Percentiles rank a stretch among this genome's conserved stretches.
These are phyloP conservation scores for Pascua sp. DNA, from an alignment of 1,284 basidiomycete genomes.

Conservation along the genomic window DNA sequence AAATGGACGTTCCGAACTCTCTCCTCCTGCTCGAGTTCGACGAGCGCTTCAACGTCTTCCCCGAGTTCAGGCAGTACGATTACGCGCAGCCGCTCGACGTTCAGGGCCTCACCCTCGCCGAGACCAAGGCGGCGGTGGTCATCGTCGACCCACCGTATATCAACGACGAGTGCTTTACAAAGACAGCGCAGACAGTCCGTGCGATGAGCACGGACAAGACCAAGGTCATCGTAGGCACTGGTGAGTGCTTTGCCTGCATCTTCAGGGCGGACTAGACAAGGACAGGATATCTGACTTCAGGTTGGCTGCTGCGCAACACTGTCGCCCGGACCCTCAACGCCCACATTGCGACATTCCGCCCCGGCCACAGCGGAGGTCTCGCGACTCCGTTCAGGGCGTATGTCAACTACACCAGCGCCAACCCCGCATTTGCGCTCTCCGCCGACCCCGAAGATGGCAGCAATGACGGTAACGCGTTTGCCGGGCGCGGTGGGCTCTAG, in stretches of 20 bases:
- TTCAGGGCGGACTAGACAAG: background rate
- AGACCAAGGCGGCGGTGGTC: constrained; percentile 4
- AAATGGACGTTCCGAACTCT: constrained; percentile 10
- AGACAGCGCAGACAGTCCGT: constrained; percentile 3
- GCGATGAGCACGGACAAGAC: constrained; percentile 2
- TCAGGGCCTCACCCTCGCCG: background rate
- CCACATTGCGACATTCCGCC: constrained; percentile 7
- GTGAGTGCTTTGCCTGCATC: too few species aligned
- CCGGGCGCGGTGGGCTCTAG: constrained; percentile 2
- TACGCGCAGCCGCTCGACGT: constrained; percentile 8
- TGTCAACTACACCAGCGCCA: constrained; percentile 7
- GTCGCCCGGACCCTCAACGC: constrained; percentile 1
- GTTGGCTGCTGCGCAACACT: constrained; percentile 9
- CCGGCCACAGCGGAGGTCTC: constrained; percentile 11
- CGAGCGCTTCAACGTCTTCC: constrained; percentile 13
- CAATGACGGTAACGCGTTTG: constrained; percentile 10
- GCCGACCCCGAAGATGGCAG: constrained; percentile 8
- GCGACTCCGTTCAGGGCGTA: constrained; percentile 14
- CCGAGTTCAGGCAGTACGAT: constrained; percentile 14
- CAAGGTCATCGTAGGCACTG: constrained; percentile 9
- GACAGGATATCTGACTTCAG: background rate
- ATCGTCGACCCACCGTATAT: constrained; percentile 14
- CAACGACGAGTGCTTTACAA: constrained; percentile 5
- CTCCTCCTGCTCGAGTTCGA: constrained; percentile 15
- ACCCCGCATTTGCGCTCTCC: background rate